Evolutionary conservation across 2,329 filamentous ascomycete species (phyloP), one percentile per base, ranked within the genome.

Genomic region (Helotiales sp.): DNA sequence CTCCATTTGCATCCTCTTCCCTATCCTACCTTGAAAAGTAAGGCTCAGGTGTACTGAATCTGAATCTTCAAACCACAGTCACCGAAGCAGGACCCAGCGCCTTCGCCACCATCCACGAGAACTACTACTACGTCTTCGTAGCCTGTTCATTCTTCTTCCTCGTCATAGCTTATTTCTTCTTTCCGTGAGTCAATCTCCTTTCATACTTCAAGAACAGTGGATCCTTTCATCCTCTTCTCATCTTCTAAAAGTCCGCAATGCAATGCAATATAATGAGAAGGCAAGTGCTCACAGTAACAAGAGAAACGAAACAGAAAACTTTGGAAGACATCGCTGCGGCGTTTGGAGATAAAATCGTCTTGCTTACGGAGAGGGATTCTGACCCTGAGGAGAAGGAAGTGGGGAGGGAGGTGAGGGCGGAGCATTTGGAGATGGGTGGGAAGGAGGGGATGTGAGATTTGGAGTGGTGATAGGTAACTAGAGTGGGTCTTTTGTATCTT

Each of bases 121-220:
- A 87, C 69, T 88, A 87, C 74, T 87, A 87, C 74, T 87, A 87
- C 67, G 85, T 87, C 20, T 87, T 87, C 67, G 84, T 87, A 1
- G 82, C 71, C 5, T 87, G 85, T 70, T 82, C 82, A 1, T 28
- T 77, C 0, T 82, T 86, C 76, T 87, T 86, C 76, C 72, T 86
- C 0, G 75, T 80, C 1, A 69, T 86, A 26, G 84, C 82, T 0
- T 87, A 84, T 73, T 80, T 86, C 60, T 87, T 82, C 73, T 87
- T 86, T 75, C 85, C 85, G 76, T 83, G 40, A 58, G 34, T 40
- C n/a, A n/a, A n/a, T 20, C 11, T 20, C 40, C 4, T 20, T 45
- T 45, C 17, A 20, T n/a, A n/a, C n/a, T n/a, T n/a, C n/a, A n/a
- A n/a, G n/a, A n/a, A n/a, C n/a, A n/a, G n/a, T n/a, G n/a, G n/a